Percentiles rank a stretch among this genome's conserved stretches.
Evolutionary conservation across 805 yeast species (phyloP).

Genomic region (Candida saitoana): DNA sequence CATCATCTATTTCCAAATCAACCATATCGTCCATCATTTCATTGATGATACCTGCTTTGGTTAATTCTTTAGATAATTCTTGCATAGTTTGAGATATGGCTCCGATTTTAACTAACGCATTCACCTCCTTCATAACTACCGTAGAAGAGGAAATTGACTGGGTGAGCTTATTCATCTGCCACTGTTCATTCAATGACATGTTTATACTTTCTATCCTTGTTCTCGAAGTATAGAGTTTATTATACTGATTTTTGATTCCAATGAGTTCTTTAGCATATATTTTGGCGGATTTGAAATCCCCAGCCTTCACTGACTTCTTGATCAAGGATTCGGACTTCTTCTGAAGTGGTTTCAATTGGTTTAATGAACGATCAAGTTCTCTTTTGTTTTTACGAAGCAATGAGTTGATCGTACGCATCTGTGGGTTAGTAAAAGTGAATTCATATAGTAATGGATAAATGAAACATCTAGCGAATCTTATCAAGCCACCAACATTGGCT

Average conservation of each 20-base stretch:
- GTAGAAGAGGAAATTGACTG: constrained; percentile 78
- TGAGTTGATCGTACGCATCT: constrained; percentile 71
- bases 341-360: constrained; percentile 54
- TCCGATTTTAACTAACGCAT: constrained; percentile 71
- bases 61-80: constrained; percentile 79
- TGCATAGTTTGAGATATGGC: constrained; percentile 78
- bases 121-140: constrained; percentile 83
- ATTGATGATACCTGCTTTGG: constrained; percentile 80
- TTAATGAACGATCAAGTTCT: constrained; percentile 75
- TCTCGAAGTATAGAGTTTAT: constrained; percentile 69
- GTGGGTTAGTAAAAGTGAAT: constrained; percentile 25
- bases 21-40: constrained; percentile 94
- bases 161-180: constrained; percentile 77
- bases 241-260: constrained; percentile 67
- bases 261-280: constrained; percentile 80
- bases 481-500: no score
- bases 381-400: constrained; percentile 81
- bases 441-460: no score
- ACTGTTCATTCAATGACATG: constrained; percentile 88
- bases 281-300: constrained; percentile 71
- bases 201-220: constrained; percentile 83
- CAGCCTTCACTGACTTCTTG: constrained; percentile 67
- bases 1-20: constrained; percentile 69
- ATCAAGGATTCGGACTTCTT: constrained; percentile 76
- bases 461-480: no score